These are phyloP conservation scores for Clonostachys sp. DNA, from an alignment of 2,329 filamentous ascomycete species.

Conservation along the genomic window DNA sequence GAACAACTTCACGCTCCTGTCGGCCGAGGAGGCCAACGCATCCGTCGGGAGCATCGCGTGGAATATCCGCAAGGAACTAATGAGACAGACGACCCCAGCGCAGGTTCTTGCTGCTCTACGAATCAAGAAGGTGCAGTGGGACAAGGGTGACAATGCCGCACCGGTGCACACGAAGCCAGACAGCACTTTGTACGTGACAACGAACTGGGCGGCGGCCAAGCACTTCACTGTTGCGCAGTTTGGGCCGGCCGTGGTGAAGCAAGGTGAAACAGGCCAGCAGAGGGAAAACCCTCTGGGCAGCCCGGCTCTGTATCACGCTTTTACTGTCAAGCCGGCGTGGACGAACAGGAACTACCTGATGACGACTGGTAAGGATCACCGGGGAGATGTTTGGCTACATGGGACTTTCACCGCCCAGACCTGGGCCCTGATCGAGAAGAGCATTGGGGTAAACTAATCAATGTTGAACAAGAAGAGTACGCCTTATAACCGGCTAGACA, in stretches of 20 bases:
- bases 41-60: constrained; percentile 19
- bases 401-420: constrained; percentile 10
- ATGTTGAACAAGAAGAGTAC: too few species aligned
- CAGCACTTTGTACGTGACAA: constrained; percentile 23
- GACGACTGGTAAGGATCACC: constrained; percentile 18
- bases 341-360: constrained; percentile 7
- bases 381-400: constrained; percentile 18
- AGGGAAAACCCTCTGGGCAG: constrained; percentile 9
- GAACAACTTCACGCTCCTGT: constrained; percentile 11
- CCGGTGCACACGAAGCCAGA: constrained; percentile 21
- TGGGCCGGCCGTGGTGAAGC: constrained; percentile 14
- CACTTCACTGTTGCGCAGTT: constrained; percentile 30
- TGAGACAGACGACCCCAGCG: constrained; percentile 22
- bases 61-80: constrained; percentile 21
- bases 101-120: constrained; percentile 22
- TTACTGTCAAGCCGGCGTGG: constrained; percentile 2
- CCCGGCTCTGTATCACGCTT: constrained; percentile 8
- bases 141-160: constrained; percentile 8
- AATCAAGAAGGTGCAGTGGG: constrained; percentile 8
- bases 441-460: too few species aligned
- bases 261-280: not conserved
- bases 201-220: constrained; percentile 30
- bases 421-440: constrained; percentile 10
- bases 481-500: too few species aligned
- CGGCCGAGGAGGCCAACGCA: constrained; percentile 10